phyloP scores from a whole-genome alignment of 2,329 filamentous ascomycete genomes.

The Peltaster fructicola region DNA sequence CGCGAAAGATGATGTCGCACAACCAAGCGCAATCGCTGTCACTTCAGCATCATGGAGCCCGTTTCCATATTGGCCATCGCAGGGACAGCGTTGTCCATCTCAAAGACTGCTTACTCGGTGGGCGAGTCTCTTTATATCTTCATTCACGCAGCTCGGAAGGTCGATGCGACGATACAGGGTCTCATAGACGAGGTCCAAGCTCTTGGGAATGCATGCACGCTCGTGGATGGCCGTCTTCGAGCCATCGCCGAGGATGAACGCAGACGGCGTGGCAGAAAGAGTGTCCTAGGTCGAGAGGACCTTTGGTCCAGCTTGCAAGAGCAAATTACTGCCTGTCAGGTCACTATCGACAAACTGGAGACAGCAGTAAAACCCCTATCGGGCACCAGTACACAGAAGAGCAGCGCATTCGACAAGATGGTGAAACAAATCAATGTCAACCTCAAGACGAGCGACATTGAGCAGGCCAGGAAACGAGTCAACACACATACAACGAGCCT shows the following conservation, averaged over 20 bases:
- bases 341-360: constrained; percentile 5
- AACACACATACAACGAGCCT: constrained; percentile 6
- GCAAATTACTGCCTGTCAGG: constrained; percentile 4
- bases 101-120: constrained; percentile 4
- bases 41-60: too few relatives aligned
- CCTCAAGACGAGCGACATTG: constrained; percentile 6
- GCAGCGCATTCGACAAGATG: constrained; percentile 3
- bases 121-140: constrained; percentile 5
- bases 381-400: too few relatives aligned
- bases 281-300: too few relatives aligned
- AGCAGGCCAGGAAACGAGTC: constrained; percentile 5
- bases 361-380: constrained; percentile 2
- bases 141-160: constrained; percentile 3
- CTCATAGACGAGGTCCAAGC: constrained; percentile 3
- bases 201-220: constrained; percentile 3
- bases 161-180: constrained; percentile 4
- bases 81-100: constrained; percentile 1
- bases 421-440: constrained; percentile 6
- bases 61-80: constrained; percentile 2
- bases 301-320: constrained; percentile 5
- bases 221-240: constrained; percentile 4
- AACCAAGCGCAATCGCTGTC: too few relatives aligned
- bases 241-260: constrained; percentile 4
- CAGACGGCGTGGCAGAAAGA: too few relatives aligned
- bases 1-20: too few relatives aligned